These are phyloP conservation scores for Cercospora citrullina DNA, from an alignment of 2,329 filamentous ascomycete species.

Conservation along the genomic window DNA sequence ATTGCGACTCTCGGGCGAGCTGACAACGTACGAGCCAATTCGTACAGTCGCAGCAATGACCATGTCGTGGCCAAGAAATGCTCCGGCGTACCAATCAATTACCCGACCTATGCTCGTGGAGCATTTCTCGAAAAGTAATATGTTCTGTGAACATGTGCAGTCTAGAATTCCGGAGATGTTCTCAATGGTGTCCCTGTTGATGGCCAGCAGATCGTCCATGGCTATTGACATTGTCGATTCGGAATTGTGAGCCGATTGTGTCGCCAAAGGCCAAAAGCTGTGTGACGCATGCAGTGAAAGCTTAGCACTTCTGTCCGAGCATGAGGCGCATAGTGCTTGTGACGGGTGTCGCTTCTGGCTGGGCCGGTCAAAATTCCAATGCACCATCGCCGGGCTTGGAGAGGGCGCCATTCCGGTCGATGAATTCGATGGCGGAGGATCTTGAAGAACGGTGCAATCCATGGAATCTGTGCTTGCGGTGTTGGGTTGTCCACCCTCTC, in stretches of 20 bases:
- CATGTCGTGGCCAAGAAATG: background rate
- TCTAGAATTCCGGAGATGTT: background rate
- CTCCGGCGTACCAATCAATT: background rate
- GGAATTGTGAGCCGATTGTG: background rate
- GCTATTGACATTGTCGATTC: background rate
- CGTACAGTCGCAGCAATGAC: background rate
- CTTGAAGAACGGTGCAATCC: background rate
- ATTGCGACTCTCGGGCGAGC: background rate
- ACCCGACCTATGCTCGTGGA: background rate
- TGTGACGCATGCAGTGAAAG: background rate
- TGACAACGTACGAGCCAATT: background rate
- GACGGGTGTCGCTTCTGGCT: background rate
- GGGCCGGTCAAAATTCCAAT: background rate
- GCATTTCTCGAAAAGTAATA: background rate
- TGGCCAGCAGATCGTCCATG: background rate
- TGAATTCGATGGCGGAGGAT: background rate
- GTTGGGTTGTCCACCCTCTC: background rate
- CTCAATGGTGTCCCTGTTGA: background rate
- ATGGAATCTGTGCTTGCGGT: background rate
- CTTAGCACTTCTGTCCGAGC: background rate
- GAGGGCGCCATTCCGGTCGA: background rate
- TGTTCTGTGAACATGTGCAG: background rate
- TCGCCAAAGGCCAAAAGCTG: background rate
- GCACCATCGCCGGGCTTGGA: background rate
- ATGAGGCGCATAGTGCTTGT: background rate